phyloP scores from a whole-genome alignment of 208 protist genomes.

The Crithidia brevicula region DNA sequence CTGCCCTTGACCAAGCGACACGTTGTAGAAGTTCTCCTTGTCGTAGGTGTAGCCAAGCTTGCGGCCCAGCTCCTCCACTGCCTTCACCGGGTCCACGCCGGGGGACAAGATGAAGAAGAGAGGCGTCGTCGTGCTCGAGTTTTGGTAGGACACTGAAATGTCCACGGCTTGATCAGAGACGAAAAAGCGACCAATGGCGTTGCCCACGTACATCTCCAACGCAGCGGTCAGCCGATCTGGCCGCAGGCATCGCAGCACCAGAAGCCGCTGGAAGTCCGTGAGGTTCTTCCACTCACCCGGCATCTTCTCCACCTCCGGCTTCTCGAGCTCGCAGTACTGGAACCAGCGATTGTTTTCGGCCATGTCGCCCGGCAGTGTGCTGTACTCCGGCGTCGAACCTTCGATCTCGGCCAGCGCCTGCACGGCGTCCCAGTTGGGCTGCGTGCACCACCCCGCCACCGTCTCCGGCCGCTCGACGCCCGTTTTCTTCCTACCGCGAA shows the following conservation, averaged over 20 bases:
- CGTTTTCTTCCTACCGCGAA: slow-evolving; percentile 92
- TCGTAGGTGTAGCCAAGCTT: slow-evolving; percentile 96
- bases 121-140: slow-evolving; percentile 94
- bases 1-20: slow-evolving; percentile 99
- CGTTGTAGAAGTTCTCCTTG: slow-evolving; percentile 95
- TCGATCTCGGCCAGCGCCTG: slow-evolving; percentile 93
- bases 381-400: slow-evolving; percentile 89
- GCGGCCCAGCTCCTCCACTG: slow-evolving; percentile 94
- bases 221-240: slow-evolving; percentile 97
- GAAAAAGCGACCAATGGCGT: slow-evolving; percentile 95
- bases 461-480: slow-evolving; percentile 88
- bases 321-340: slow-evolving; percentile 93
- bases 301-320: slow-evolving; percentile 93
- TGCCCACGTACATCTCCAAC: slow-evolving; percentile 93
- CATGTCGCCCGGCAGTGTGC: slow-evolving; percentile 87
- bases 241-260: slow-evolving; percentile 96
- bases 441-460: slow-evolving; percentile 91
- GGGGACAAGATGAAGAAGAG: slow-evolving; percentile 99
- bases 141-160: slow-evolving; percentile 94
- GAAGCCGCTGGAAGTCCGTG: slow-evolving; percentile 95
- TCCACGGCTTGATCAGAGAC: slow-evolving; percentile 95
- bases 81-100: slow-evolving; percentile 97
- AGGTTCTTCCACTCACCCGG: slow-evolving; percentile 96
- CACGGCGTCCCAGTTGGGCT: slow-evolving; percentile 92
- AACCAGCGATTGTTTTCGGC: slow-evolving; percentile 93